A percentile compares a stretch with the other conserved stretches of the same genome.
Evolutionary conservation across 805 yeast genomes (phyloP).

Genomic region (Yarrowia deformans): DNA sequence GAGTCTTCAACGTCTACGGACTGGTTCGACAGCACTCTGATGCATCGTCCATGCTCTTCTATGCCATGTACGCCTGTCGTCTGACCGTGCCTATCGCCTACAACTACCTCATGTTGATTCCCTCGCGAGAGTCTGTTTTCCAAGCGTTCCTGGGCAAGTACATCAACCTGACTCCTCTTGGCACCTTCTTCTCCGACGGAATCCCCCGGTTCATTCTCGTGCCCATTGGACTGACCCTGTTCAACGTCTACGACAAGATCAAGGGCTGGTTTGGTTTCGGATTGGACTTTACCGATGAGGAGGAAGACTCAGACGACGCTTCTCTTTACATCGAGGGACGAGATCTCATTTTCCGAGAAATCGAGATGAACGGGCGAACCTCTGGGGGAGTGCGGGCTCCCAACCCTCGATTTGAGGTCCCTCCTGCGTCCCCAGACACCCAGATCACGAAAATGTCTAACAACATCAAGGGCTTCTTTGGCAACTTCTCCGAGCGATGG

Average conservation of each 20-base stretch:
- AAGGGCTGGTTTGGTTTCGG: constrained; percentile 56
- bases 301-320: constrained; percentile 47
- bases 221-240: constrained; percentile 70
- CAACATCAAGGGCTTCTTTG: constrained; percentile 43
- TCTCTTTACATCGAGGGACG: constrained; percentile 48
- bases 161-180: constrained; percentile 76
- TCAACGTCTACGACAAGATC: constrained; percentile 71
- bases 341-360: constrained; percentile 44
- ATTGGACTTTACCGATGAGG: constrained; percentile 51
- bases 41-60: constrained; percentile 76
- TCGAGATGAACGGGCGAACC: constrained; percentile 34
- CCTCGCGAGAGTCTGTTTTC: constrained; percentile 61
- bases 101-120: constrained; percentile 73
- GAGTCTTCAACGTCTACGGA: constrained; percentile 78
- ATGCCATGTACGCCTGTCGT: constrained; percentile 80
- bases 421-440: constrained; percentile 17
- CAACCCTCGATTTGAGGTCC: constrained; percentile 30
- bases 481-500: constrained; percentile 41
- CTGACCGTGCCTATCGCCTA: constrained; percentile 82
- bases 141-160: constrained; percentile 78
- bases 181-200: constrained; percentile 72
- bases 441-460: constrained; percentile 27
- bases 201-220: constrained; percentile 76
- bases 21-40: constrained; percentile 75
- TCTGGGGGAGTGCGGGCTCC: constrained; percentile 18